A percentile compares a stretch with the other conserved stretches of the same genome.
Conservation (phyloP, 2,329 filamentous ascomycete species). For the Lachnellula hyalina region DNA sequence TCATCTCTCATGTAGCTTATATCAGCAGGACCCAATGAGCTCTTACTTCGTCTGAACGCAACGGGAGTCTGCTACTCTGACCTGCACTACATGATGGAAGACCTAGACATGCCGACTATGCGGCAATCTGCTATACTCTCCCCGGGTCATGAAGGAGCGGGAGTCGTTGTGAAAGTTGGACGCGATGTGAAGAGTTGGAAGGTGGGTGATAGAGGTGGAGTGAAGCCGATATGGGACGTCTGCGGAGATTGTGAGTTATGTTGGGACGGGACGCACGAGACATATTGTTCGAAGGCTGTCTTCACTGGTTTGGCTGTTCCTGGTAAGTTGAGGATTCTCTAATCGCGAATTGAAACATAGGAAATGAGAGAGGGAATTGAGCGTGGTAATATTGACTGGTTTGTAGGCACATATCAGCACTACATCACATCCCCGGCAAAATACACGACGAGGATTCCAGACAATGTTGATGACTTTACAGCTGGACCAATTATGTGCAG, state of each 20-base stretch:
- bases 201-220: constrained; percentile 31
- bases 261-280: constrained; percentile 4
- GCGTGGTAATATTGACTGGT: neutral
- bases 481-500: constrained; percentile 9
- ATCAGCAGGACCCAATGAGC: neutral
- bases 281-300: constrained; percentile 1
- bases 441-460: constrained; percentile 8
- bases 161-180: constrained; percentile 47
- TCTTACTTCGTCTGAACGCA: neutral
- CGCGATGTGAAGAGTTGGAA: constrained; percentile 37
- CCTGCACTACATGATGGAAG: neutral
- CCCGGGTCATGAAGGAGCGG: constrained; percentile 46
- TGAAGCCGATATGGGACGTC: constrained; percentile 2
- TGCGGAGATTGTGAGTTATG: constrained; percentile 23
- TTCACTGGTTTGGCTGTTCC: constrained; percentile 1
- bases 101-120: neutral
- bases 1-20: neutral
- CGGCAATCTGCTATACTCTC: neutral
- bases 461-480: constrained; percentile 7
- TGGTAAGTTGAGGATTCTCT: neutral
- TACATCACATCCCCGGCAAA: constrained; percentile 5
- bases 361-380: too few species aligned
- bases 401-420: constrained; percentile 7
- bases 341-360: too few species aligned
- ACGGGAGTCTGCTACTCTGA: neutral